A percentile compares a stretch with the other conserved stretches of the same genome.
Conservation (phyloP, 2,329 filamentous ascomycete genomes). For the Fusarium buharicum region DNA sequence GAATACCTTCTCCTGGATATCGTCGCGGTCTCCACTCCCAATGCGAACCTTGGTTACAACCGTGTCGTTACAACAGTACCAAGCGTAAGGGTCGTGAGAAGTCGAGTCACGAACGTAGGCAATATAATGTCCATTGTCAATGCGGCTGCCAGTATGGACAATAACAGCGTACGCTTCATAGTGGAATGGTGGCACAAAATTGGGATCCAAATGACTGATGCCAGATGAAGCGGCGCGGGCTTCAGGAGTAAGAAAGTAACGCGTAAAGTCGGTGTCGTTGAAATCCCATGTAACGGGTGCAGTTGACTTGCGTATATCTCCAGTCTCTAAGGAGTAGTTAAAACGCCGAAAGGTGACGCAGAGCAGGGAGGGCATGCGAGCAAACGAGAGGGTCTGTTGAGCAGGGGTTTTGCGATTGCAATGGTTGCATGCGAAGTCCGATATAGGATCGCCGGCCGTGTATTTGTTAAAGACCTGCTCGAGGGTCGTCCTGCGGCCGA, state of each 20-base stretch:
- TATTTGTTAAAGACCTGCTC: conserved; percentile 76
- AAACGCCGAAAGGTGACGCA: conserved; percentile 78
- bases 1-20: conserved; percentile 54
- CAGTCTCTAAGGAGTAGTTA: conserved; percentile 49
- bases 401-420: conserved; percentile 76
- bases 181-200: conserved; percentile 66
- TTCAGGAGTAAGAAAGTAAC: conserved; percentile 54
- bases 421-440: conserved; percentile 77
- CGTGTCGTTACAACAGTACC: conserved; percentile 63
- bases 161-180: conserved; percentile 92
- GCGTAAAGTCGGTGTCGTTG: conserved; percentile 68
- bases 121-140: conserved; percentile 83
- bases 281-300: conserved; percentile 81
- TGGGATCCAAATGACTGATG: conserved; percentile 51
- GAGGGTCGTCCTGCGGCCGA: conserved; percentile 51
- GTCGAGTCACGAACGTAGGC: conserved; percentile 71
- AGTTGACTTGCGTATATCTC: conserved; percentile 70
- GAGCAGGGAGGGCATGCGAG: conserved; percentile 80
- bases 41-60: conserved; percentile 56
- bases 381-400: conserved; percentile 77
- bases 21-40: conserved; percentile 50
- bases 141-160: conserved; percentile 74
- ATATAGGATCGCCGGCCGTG: conserved; percentile 73
- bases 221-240: conserved; percentile 44
- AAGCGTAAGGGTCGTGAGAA: conserved; percentile 55